Conservation (phyloP, 352 stramenopile genomes). For the Plasmopara muralis region DNA sequence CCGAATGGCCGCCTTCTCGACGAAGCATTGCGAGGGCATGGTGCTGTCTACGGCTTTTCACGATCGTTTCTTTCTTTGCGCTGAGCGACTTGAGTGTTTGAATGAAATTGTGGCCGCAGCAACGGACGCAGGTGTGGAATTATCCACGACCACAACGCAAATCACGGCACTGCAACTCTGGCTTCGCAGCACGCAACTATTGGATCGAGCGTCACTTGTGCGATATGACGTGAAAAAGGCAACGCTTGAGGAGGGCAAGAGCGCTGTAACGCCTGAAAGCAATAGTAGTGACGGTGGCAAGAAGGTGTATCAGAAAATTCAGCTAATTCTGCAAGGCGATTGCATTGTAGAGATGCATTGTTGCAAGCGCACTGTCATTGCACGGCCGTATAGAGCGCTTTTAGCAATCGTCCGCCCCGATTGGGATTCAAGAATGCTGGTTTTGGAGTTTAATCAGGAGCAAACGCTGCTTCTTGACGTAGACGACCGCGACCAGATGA, state of each 20-base stretch:
- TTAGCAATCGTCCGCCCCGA: conserved; percentile 45
- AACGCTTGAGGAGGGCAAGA: too few relatives aligned
- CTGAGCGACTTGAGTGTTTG: too few relatives aligned
- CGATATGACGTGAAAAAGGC: too few relatives aligned
- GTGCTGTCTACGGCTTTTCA: conserved; percentile 57
- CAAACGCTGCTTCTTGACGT: conserved; percentile 10
- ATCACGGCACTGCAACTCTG: too few relatives aligned
- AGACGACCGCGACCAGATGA: too few relatives aligned
- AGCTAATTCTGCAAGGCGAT: conserved; percentile 58
- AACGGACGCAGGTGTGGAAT: too few relatives aligned
- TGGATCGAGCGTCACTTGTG: too few relatives aligned
- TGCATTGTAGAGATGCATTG: conserved; percentile 57
- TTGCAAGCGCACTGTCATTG: conserved; percentile 49
- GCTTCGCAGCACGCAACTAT: too few relatives aligned
- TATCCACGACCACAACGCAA: too few relatives aligned
- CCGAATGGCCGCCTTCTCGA: conserved; percentile 35
- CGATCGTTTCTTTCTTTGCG: conserved; percentile 60
- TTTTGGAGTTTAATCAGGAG: conserved; percentile 60
- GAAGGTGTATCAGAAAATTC: conserved; percentile 3
- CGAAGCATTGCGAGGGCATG: conserved; percentile 44
- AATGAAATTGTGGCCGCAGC: too few relatives aligned
- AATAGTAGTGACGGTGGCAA: too few relatives aligned
- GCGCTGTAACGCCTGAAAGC: too few relatives aligned
- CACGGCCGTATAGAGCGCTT: conserved; percentile 47
- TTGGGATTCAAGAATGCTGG: conserved; percentile 46